A percentile compares a stretch with the other conserved stretches of the same genome.
phyloP scores from a whole-genome alignment of 2,329 filamentous ascomycete genomes.

The Capronia epimyces region DNA sequence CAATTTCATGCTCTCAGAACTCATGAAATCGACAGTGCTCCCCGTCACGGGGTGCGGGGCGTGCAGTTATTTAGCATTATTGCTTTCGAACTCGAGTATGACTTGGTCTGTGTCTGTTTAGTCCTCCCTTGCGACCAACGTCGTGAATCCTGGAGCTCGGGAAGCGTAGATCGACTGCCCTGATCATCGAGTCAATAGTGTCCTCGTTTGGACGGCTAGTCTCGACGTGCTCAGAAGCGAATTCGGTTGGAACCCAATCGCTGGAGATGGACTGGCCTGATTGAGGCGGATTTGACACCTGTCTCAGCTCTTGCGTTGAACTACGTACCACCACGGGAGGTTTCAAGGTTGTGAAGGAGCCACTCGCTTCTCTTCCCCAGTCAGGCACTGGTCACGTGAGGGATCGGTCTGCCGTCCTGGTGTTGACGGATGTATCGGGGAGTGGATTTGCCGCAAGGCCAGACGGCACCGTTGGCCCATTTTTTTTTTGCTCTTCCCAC shows the following conservation, averaged over 20 bases:
- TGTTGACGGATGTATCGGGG: not conserved
- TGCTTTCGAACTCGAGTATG: not conserved
- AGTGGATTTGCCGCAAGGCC: not conserved
- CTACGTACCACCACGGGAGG: not conserved
- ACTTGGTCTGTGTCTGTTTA: not conserved
- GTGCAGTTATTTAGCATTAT: not conserved
- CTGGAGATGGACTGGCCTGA: not conserved
- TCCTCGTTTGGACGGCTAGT: not conserved
- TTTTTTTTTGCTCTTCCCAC: not conserved
- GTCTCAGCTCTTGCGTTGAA: not conserved
- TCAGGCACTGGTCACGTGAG: not conserved
- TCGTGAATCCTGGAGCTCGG: too few species aligned
- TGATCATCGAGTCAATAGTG: not conserved
- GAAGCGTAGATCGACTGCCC: too few species aligned
- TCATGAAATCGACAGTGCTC: too few species aligned
- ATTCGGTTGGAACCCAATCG: not conserved
- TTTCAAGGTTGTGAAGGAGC: too few species aligned
- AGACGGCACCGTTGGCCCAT: not conserved
- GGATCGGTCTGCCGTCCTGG: not conserved
- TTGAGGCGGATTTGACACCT: not conserved
- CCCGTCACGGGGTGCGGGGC: not conserved
- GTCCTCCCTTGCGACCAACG: not conserved
- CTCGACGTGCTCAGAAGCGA: not conserved
- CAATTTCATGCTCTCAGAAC: too few species aligned
- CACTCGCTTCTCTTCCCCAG: not conserved